Evolutionary conservation across 208 protist species (phyloP), one percentile per base, ranked within the genome.

Genomic region (Naegleria gruberi): DNA sequence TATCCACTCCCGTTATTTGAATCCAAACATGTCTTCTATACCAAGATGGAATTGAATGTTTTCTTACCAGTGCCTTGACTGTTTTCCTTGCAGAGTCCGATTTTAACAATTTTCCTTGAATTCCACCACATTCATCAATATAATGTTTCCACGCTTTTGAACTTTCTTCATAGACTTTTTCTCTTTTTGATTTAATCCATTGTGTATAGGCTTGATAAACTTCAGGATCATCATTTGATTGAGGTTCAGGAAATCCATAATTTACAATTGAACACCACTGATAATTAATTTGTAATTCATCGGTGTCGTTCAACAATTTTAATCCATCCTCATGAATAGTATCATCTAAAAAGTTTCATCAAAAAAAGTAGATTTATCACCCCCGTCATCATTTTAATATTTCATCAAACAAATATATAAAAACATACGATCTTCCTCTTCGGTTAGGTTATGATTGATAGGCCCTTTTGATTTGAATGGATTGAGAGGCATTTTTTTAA

Each of bases 21-120:
- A 26, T 84, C 81, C 81, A 84, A 44, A 84, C 40, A 77, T 37
- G 34, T 77, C 65, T 77, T 77, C 65, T 77, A 77, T 77, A 77
- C 65, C 65, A 77, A 37, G 65, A 26, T 37, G 65, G 65, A 37
- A 77, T 77, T 7, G 65, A 37, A 37, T 77, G n/a, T 77, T 77
- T 77, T 77, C 65, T 19, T 15, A 77, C n/a, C 0, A n/a, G 10
- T 37, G 19, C 12, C 34, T 77, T 77, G 12, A 77, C 34, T 2
- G 17, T 77, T 37, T 77, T 77, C 26, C 34, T 77, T 8, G n/a
- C 34, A n/a, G 65, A 77, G 12, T 77, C 65, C 26, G 26, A 12
- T 77, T 37, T 77, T n/a, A 37, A 37, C 34, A 77, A 77, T 77
- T 77, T 77, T 1, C 26, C 19, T 37, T 19, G 2, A 7, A n/a